Base-by-base conservation (phyloP, 768 basidiomycete genomes). In the Amanita muscaria region DNA sequence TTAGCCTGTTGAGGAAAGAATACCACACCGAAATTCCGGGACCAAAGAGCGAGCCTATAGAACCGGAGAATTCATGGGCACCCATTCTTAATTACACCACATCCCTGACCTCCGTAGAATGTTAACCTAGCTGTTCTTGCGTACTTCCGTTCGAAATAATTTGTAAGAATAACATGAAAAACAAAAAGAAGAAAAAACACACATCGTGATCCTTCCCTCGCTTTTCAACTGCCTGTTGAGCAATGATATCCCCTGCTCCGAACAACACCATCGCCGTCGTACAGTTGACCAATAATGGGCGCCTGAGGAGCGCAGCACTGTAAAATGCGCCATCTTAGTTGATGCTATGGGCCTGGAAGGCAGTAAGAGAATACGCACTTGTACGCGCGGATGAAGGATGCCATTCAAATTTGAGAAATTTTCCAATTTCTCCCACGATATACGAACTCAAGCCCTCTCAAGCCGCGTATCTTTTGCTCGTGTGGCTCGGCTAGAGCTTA, bases 1-100 rank as follows among this genome's bases (percentile, higher is more conserved):
- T 77, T 50, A 91, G 69, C 5, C 79, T 63, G 53, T 86, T 79
- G 44, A 92, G 70, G 48, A 81, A 64, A 41, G 74, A 67, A 54
- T 85, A 88, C 89, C 90, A 93, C 48, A 77, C 83, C 1, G 88
- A 87, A 58, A 92, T 69, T 11, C 74, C 69, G 3, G 91, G 88
- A 2, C 86, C 89, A 61, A 93, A 90, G 43, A 93, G 61, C 5
- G 65, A 73, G 29, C 83, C 84, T 74, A 33, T 9, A 15, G 23
- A 25, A 32, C 33, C 1, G 25, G 41, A 8, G 29, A 40, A 23
- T 32, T 25, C 41, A 39, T 6, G 22, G 32, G 15, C 29, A 44
- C n/a, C 11, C 33, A 39, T 19, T 16, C n/a, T 14, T 27, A n/a
- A 5, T 23, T 4, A 39, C 4, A 11, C 21, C 0, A 22, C 14